phyloP scores from a whole-genome alignment of 306 rosid genomes.

The Fragaria iinumae region DNA sequence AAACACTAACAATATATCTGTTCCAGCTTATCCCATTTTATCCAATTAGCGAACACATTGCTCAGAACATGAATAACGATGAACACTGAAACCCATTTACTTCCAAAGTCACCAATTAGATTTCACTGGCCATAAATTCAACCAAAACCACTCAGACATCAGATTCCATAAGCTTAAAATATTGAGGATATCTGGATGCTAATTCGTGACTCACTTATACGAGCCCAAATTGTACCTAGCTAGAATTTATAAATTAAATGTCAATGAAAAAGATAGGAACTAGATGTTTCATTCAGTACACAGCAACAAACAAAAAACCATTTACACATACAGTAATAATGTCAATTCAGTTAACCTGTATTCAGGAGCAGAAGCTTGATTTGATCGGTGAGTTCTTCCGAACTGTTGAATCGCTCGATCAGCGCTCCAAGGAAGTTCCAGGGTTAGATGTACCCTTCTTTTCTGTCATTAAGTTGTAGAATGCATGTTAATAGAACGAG shows the following conservation, averaged over 20 bases:
- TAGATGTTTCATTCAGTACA: neutral
- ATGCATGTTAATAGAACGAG: conserved; percentile 13
- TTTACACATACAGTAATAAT: neutral
- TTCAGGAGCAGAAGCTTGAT: conserved; percentile 98
- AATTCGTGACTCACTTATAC: neutral
- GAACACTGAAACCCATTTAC: neutral
- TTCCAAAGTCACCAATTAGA: neutral
- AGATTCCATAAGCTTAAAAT: neutral
- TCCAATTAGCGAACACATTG: neutral
- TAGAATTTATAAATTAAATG: neutral
- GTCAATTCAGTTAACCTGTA: conserved; percentile 81
- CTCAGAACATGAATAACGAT: neutral
- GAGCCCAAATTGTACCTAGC: neutral
- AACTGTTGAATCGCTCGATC: conserved; percentile 99
- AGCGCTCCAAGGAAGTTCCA: conserved; percentile 99
- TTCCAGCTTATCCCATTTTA: neutral
- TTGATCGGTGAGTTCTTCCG: conserved; percentile 98
- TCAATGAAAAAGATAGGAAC: neutral
- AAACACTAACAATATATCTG: conserved; percentile 1
- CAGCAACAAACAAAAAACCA: neutral
- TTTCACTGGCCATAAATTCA: neutral
- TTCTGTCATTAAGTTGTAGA: conserved; percentile 50
- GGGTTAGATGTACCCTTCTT: conserved; percentile 94
- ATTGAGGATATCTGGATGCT: neutral
- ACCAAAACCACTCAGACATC: neutral